Evolutionary conservation across 805 yeast species (phyloP).

Genomic region (Nakazawaea wyomingensis): DNA sequence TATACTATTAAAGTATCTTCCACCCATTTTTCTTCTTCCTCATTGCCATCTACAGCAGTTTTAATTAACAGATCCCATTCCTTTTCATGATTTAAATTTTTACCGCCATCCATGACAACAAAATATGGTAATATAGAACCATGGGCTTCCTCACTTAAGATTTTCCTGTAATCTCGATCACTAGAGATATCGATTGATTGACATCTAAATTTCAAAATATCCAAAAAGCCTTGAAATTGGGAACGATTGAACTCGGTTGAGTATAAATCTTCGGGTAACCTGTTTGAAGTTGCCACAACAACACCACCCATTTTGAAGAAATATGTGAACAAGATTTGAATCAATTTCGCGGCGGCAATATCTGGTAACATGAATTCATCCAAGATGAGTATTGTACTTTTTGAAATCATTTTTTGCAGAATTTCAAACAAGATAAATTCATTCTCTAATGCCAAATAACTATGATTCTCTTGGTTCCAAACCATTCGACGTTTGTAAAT

Average conservation of each 20-base stretch:
- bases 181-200: slow-evolving; percentile 59
- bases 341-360: slow-evolving; percentile 65
- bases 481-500: slow-evolving; percentile 39
- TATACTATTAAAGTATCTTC: slow-evolving; percentile 41
- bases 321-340: slow-evolving; percentile 59
- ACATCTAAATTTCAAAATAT: slow-evolving; percentile 55
- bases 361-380: slow-evolving; percentile 80
- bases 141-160: slow-evolving; percentile 22
- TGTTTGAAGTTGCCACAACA: slow-evolving; percentile 66
- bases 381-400: slow-evolving; percentile 53
- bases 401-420: slow-evolving; percentile 56
- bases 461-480: slow-evolving; percentile 27
- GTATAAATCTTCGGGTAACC: slow-evolving; percentile 68
- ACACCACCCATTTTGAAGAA: slow-evolving; percentile 74
- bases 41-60: slow-evolving; percentile 13
- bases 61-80: slow-evolving; percentile 33
- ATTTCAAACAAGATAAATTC: slow-evolving; percentile 63
- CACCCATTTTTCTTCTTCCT: slow-evolving; percentile 6
- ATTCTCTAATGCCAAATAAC: slow-evolving; percentile 41
- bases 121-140: slow-evolving; percentile 23
- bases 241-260: slow-evolving; percentile 57
- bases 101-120: slow-evolving; percentile 26
- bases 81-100: slow-evolving; percentile 20
- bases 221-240: slow-evolving; percentile 52
- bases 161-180: slow-evolving; percentile 47